Evolutionary conservation across 495 filamentous ascomycete species (phyloP), one percentile per base, ranked within the genome.

Genomic region (Pyronema domesticum): DNA sequence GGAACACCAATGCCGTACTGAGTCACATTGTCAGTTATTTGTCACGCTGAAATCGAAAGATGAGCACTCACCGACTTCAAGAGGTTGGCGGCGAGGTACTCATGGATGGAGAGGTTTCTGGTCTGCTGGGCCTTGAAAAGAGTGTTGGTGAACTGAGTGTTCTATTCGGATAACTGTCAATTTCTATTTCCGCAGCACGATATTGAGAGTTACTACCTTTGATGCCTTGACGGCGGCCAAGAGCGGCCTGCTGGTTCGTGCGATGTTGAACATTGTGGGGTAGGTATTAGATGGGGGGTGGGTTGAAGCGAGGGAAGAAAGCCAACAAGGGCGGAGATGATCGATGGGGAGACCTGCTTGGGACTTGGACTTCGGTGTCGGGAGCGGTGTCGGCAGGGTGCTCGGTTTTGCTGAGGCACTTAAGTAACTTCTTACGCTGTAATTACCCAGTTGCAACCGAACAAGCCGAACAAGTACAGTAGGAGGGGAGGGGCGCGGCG

Each of bases 1-100:
- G 91, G 91, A 33, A 94, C 84, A 61, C 85, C 86, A 62, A 98
- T 78, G 68, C 87, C 93, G 77, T 96, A 95, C 86, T 94, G 67
- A 62, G 52, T 57, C 36, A 35, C 23, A 42, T 7, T 1, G 14
- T 53, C 51, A 53, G 51, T n/a, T 34, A 1, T 35, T 17, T n/a
- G 6, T 37, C 40, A 10, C n/a, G 49, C 18, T 47, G 54, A 47
- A 48, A 51, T 14, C 13, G 42, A 54, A 54, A 3, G 47, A 48
- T 30, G 23, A 1, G 23, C 23, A 67, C 75, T 55, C 76, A 95
- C 89, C 71, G 78, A 73, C 71, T 85, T 81, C 62, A 98, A 76
- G 51, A 98, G 80, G 58, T 84, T 80, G 60, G 87, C 86, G 48
- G 91, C 94, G 65, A 88, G 80, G 74, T 95, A 95, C 72, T 98